Percentiles rank a stretch among this genome's conserved stretches.
Conservation (phyloP, 306 rosid genomes). For the Purshia tridentata region DNA sequence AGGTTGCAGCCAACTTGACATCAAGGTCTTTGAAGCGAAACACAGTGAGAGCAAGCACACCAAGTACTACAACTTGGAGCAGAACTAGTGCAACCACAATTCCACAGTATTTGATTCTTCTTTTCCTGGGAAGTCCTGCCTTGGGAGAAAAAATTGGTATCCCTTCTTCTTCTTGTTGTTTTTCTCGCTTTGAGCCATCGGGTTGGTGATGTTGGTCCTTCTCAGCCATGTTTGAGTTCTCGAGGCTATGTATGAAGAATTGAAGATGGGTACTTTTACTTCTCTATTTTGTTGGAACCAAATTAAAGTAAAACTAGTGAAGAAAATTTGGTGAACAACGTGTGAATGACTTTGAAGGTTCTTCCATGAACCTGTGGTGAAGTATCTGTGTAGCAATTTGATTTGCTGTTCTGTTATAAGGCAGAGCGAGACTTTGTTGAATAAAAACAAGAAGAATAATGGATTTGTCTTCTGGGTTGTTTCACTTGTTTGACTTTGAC, state of each 20-base stretch:
- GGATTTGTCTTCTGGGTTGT: no score
- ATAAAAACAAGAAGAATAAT: background rate
- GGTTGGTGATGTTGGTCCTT: background rate
- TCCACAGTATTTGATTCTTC: constrained; percentile 23
- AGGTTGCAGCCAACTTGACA: background rate
- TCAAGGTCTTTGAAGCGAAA: constrained; percentile 16
- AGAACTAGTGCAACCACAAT: constrained; percentile 1
- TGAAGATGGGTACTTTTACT: background rate
- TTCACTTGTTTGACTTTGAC: no score
- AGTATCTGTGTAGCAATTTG: background rate
- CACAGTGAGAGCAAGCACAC: constrained; percentile 17
- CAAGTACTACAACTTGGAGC: constrained; percentile 12
- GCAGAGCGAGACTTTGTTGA: background rate
- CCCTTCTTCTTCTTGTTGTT: constrained; percentile 1
- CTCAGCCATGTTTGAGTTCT: constrained; percentile 13
- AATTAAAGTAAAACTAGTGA: background rate
- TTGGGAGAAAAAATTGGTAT: background rate
- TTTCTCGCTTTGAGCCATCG: constrained; percentile 2
- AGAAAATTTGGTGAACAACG: background rate
- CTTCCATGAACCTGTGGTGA: background rate
- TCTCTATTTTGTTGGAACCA: background rate
- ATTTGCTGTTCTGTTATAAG: background rate
- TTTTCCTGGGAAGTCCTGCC: background rate
- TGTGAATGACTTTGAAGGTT: constrained; percentile 4
- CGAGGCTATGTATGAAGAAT: background rate